Conservation (phyloP, 345 rosid species). For the Lepidium sativum region DNA sequence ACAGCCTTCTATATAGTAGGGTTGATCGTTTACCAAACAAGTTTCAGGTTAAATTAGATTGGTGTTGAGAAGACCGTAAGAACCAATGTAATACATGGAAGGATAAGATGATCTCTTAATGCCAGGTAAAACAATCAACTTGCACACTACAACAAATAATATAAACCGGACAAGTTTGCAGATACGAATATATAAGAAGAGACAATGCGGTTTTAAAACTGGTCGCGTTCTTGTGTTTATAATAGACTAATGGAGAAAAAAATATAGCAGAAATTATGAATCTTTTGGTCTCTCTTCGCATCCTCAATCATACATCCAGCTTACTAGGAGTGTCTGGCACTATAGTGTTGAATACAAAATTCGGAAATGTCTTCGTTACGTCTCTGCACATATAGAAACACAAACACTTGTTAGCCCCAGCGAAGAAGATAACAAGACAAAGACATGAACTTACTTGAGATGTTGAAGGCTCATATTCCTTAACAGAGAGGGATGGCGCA, state of each 20-base stretch:
- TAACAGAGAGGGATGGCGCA: conserved; percentile 63
- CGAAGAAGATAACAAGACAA: neutral
- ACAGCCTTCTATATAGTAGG: too few relatives aligned
- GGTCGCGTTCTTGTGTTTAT: neutral
- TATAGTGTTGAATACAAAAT: conserved; percentile 74
- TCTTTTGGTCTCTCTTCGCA: conserved; percentile 5
- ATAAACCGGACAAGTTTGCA: neutral
- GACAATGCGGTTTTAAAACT: neutral
- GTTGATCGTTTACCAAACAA: neutral
- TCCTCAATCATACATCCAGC: neutral
- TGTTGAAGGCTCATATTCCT: conserved; percentile 64
- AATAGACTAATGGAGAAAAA: neutral
- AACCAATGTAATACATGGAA: neutral
- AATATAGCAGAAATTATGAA: neutral
- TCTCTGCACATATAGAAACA: conserved; percentile 40
- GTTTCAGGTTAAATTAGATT: conserved; percentile 4
- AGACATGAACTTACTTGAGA: conserved; percentile 48
- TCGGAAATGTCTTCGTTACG: conserved; percentile 69
- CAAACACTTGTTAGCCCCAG: neutral
- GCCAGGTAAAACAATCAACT: neutral
- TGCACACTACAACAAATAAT: neutral
- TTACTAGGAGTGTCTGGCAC: conserved; percentile 10
- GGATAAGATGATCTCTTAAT: neutral
- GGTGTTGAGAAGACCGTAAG: neutral
- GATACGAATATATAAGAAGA: neutral